Base-by-base conservation (phyloP, 345 rosid species). In the Rubroshorea leprosula region DNA sequence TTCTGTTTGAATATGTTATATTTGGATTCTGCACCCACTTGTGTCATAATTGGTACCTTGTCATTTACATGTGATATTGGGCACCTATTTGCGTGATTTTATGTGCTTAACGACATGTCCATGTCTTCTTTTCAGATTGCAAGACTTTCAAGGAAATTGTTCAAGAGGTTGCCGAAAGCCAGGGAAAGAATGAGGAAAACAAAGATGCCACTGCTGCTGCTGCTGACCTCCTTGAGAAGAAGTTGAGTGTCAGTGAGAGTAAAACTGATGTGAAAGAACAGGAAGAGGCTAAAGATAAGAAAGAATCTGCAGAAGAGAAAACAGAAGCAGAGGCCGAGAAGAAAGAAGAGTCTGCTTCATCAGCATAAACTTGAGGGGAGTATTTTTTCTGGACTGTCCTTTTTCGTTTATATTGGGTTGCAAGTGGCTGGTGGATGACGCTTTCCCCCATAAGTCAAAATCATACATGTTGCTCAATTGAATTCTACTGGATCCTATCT, bases 101-200 rank as follows among this genome's bases (percentile, higher is more conserved):
- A 15, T 26, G 9, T 19, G 15, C 0, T 23, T 38, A n/a, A 0
- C 29, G 16, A n/a, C 11, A 46, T 63, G 1, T n/a, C 8, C 1
- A 6, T 5, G 10, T 6, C 41, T 8, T n/a, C n/a, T 29, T 23
- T 39, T 31, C 70, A 84, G 91, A 84, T 65, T 79, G 85, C 72
- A 82, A 80, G 69, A 56, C 56, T 25, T 84, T 84, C 64, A 84
- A 72, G 83, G 91, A 80, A 38, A 78, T 0, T 54, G 39, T 84
- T 62, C 74, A 72, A 65, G 85, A 82, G 54, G 77, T 81, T 59
- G 85, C 85, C 18, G 89, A 83, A 66, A 58, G 69, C 23, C 87
- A 73, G 62, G 62, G 63, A 38, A 41, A 51, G 16, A 72, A 66
- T 57, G 82, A 78, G 68, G 87, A 80, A 64, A 82, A 64, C 51